Evolutionary conservation across 2,329 filamentous ascomycete genomes (phyloP).

Genomic region (Xylaria sp.): DNA sequence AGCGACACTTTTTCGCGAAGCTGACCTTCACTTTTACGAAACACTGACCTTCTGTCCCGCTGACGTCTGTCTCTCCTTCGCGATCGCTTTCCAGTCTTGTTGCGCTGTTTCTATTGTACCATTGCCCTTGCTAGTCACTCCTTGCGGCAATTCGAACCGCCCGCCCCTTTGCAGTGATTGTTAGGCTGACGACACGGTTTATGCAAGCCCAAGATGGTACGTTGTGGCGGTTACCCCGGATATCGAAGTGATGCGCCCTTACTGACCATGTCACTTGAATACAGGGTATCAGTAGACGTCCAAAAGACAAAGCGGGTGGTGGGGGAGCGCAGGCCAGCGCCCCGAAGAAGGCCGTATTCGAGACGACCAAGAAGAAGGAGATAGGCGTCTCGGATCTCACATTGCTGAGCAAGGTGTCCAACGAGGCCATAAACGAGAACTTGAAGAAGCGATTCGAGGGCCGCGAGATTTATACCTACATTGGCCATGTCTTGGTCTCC

Average conservation of each 20-base stretch:
- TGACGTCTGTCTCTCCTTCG: constrained; percentile 1
- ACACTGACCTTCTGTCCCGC: constrained; percentile 4
- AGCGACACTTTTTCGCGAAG: constrained; percentile 31
- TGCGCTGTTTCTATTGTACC: constrained; percentile 16
- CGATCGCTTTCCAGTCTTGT: constrained; percentile 18
- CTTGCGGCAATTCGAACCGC: constrained; percentile 24
- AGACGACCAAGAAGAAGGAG: constrained; percentile 98
- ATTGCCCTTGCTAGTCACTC: not conserved
- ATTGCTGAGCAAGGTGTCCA: constrained; percentile 96
- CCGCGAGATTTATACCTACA: constrained; percentile 99
- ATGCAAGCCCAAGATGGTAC: constrained; percentile 50
- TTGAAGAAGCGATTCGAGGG: constrained; percentile 98
- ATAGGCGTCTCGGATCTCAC: constrained; percentile 98
- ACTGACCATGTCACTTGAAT: constrained; percentile 35
- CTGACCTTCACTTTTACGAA: constrained; percentile 24
- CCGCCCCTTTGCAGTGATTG: constrained; percentile 22
- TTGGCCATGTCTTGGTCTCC: constrained; percentile 98
- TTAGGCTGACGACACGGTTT: constrained; percentile 38
- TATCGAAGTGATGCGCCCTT: constrained; percentile 16
- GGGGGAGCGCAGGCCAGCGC: constrained; percentile 52
- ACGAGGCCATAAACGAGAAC: constrained; percentile 99
- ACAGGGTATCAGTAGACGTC: constrained; percentile 62
- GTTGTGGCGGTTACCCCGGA: constrained; percentile 20
- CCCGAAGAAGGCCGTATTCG: constrained; percentile 91
- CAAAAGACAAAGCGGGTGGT: constrained; percentile 59